Evolutionary conservation across 441 rosid species (phyloP).

Genomic region (Theobroma grandiflorum): DNA sequence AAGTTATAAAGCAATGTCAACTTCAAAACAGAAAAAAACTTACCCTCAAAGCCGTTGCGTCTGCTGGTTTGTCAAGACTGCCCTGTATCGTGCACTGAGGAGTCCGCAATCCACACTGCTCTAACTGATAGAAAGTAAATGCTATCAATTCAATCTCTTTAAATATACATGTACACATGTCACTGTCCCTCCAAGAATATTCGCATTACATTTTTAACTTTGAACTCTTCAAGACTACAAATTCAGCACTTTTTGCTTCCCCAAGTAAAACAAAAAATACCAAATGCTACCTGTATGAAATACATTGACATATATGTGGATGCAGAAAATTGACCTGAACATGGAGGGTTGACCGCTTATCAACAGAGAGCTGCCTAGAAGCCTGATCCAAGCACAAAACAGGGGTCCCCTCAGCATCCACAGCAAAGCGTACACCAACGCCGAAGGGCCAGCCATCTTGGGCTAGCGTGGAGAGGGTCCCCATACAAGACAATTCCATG

Average conservation of each 20-base stretch:
- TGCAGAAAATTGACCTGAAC: constrained; percentile 63
- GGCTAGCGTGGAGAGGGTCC: constrained; percentile 77
- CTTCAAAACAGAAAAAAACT: neutral
- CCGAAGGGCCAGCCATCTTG: constrained; percentile 84
- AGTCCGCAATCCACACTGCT: constrained; percentile 86
- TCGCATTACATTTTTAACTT: neutral
- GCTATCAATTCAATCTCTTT: neutral
- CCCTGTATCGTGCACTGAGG: constrained; percentile 94
- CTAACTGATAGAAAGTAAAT: constrained; percentile 59
- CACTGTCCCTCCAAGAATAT: too few relatives aligned
- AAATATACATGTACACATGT: neutral
- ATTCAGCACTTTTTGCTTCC: neutral
- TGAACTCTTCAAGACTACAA: neutral
- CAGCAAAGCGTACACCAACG: constrained; percentile 84
- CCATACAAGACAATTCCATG: constrained; percentile 80
- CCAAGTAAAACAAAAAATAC: neutral
- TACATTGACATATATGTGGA: neutral
- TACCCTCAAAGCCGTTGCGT: constrained; percentile 58
- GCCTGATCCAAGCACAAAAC: constrained; percentile 63
- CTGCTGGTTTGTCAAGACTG: constrained; percentile 67
- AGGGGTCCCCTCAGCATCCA: constrained; percentile 82
- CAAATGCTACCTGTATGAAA: too few relatives aligned
- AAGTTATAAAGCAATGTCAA: constrained; percentile 8
- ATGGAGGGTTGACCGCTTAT: constrained; percentile 81
- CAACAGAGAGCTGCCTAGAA: constrained; percentile 46